Base-by-base conservation (phyloP, 2,329 filamentous ascomycete species). In the Trichoderma hamatum region DNA sequence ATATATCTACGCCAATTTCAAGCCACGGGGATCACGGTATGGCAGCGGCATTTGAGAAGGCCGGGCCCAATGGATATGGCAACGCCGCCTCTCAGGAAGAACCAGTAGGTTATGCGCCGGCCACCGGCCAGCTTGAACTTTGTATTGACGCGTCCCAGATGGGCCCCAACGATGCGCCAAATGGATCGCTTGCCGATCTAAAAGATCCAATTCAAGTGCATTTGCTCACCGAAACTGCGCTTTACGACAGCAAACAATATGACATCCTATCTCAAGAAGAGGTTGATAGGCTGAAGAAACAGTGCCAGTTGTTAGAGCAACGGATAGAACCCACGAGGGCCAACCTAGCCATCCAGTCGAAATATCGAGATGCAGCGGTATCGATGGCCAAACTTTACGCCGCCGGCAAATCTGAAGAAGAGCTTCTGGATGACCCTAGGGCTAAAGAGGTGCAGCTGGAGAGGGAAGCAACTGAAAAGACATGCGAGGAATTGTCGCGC, bases 181-280 rank as follows among this genome's bases (percentile, higher is more conserved):
- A 84, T 74, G 88, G 87, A 24, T 80, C 80, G 4, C 82, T 86
- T 13, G 84, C 90, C 72, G 87, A 91, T 74, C 82, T 90, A 65
- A 87, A 88, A 72, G 92, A 92, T 78, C 87, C 85, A 70, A 92
- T 99, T 55, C 91, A 94, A 74, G 90, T 97, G 78, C 96, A 98
- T 78, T 83, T 99, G 58, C 86, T 99, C 69, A 94, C 96, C 71
- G 95, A 98, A 82, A 98, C 93, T 24, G 96, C 96, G 24, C 88
- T 99, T 70, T 88, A 90, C 70, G 96, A 99, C 80, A 96, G 94
- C 82, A 91, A 90, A 76, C 84, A 89, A 74, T 99, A 90, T 78
- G 90, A 95, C 76, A 90, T 99, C 28, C 79, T 99, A 71, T 93
- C 94, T 0, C 92, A 95, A 73, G 94, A 97, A 77, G 94, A 98